A percentile compares a stretch with the other conserved stretches of the same genome.
Conservation (phyloP, 441 rosid genomes). For the Macaranga tanarius region DNA sequence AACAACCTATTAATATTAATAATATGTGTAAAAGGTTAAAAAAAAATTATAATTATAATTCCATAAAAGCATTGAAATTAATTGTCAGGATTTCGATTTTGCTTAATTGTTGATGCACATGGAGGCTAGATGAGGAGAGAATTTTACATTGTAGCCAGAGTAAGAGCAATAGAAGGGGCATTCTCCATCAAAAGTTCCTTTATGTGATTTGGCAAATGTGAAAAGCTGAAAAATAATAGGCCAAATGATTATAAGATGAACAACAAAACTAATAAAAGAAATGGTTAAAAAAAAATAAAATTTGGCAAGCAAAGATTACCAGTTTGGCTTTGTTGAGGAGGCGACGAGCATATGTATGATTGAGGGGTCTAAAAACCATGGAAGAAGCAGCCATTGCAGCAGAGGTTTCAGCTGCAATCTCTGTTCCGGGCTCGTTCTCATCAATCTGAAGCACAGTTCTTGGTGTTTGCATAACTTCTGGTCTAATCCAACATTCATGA, state of each 20-base stretch:
- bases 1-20: no score
- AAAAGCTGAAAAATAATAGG: constrained; percentile 49
- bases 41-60: no score
- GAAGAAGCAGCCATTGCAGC: constrained; percentile 88
- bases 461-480: constrained; percentile 72
- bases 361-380: constrained; percentile 54
- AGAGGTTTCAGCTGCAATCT: constrained; percentile 79
- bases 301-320: constrained; percentile 29
- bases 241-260: background rate
- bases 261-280: background rate
- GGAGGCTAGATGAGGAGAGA: background rate
- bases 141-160: constrained; percentile 78
- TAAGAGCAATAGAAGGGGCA: constrained; percentile 93
- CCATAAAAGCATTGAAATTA: no score
- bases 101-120: no score
- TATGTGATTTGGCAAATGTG: constrained; percentile 56
- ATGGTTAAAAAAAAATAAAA: background rate
- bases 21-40: no score
- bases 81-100: no score
- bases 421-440: constrained; percentile 58
- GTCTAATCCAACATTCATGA: constrained; percentile 83
- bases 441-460: constrained; percentile 62
- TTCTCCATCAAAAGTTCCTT: constrained; percentile 85
- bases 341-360: constrained; percentile 49
- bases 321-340: constrained; percentile 83